Conservation (phyloP, 371 early-diverging fungal species). For the Dentiscutata heterogama region DNA sequence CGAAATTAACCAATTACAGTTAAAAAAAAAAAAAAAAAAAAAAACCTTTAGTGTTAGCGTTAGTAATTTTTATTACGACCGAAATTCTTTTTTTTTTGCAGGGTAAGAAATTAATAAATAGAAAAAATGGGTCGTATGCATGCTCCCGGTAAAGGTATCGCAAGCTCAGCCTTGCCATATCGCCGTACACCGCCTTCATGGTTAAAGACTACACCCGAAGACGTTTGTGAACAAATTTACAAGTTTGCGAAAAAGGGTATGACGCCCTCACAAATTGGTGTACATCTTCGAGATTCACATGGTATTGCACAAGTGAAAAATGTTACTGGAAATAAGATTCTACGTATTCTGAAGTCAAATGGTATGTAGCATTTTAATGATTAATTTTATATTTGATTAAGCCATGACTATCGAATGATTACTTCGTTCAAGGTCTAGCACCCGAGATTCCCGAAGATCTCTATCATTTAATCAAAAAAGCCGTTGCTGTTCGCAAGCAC, state of each 20-base stretch:
- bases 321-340: conserved; percentile 97
- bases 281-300: conserved; percentile 97
- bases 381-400: not conserved
- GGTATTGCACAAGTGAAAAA: conserved; percentile 97
- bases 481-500: conserved; percentile 99
- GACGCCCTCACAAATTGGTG: conserved; percentile 99
- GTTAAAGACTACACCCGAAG: conserved; percentile 96
- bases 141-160: conserved; percentile 99
- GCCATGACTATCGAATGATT: not conserved
- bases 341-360: conserved; percentile 93
- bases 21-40: too few relatives aligned
- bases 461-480: conserved; percentile 99
- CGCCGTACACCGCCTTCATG: conserved; percentile 98
- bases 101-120: not conserved
- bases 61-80: too few relatives aligned
- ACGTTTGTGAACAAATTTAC: conserved; percentile 98
- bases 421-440: conserved; percentile 75
- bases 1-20: too few relatives aligned
- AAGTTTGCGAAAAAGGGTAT: conserved; percentile 99
- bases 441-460: conserved; percentile 99
- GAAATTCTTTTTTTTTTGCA: conserved; percentile 20
- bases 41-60: too few relatives aligned
- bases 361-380: conserved; percentile 51
- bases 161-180: conserved; percentile 99
- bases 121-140: conserved; percentile 96